phyloP scores from a whole-genome alignment of 345 rosid genomes.

The Jatropha curcas region DNA sequence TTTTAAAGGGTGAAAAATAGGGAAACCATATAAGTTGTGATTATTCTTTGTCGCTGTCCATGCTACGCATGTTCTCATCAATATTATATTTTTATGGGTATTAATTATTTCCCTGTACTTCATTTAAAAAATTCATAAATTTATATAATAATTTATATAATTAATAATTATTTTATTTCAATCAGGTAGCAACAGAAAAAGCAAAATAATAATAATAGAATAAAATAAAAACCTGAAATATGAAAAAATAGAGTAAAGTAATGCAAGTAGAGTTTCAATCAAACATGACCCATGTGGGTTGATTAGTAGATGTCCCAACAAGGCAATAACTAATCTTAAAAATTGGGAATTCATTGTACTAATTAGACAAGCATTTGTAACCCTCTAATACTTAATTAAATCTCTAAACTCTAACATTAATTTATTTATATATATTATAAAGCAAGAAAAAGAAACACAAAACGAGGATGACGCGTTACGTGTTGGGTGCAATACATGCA shows the following conservation, averaged over 20 bases:
- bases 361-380: neutral
- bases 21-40: slow-evolving; percentile 23
- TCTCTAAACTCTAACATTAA: neutral
- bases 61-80: slow-evolving; percentile 32
- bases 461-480: slow-evolving; percentile 31
- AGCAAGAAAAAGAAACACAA: neutral
- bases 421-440: neutral
- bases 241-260: neutral
- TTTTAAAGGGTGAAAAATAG: neutral
- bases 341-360: slow-evolving; percentile 30
- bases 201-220: neutral
- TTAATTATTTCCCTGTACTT: neutral
- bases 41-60: slow-evolving; percentile 39
- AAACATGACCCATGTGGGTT: slow-evolving; percentile 41
- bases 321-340: slow-evolving; percentile 14
- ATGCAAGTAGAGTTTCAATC: slow-evolving; percentile 18
- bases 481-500: slow-evolving; percentile 34
- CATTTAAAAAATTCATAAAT: neutral
- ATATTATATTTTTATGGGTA: neutral
- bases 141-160: no score
- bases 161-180: no score
- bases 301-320: slow-evolving; percentile 33
- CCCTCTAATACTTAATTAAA: neutral
- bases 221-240: neutral
- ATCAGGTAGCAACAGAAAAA: no score